Evolutionary conservation across 2,329 filamentous ascomycete genomes (phyloP), one percentile per base, ranked within the genome.

Genomic region (Fusarium newnesense): DNA sequence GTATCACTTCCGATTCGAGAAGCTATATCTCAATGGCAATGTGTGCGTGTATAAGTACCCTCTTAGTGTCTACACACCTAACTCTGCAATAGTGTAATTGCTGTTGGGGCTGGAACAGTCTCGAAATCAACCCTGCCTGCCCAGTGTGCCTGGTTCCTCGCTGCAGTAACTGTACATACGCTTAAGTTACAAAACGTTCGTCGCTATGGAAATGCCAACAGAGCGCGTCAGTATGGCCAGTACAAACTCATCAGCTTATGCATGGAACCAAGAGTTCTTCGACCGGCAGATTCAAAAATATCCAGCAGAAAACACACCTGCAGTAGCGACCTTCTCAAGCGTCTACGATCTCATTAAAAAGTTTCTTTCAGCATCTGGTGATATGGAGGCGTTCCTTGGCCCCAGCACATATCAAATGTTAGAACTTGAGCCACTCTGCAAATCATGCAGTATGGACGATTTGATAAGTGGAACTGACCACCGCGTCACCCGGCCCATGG

Each of bases 61-160:
- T 21, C 5, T 16, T 24, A 13, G 6, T 30, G 8, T 24, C 7
- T 4, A 10, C 15, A 1, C 21, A 0, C 0, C 26, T 32, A 3
- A 28, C 2, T 28, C 2, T 5, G 7, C 2, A 3, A 32, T 16
- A 60, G 61, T 64, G 61, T 59, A 32, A 64, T 15, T 64, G 61
- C 24, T 1, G 3, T 2, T 2, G 1, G 1, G 34, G 50, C 7
- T 63, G 60, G 60, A 8, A 3, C 0, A 32, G 19, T 34, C 4
- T 56, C 8, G 0, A 7, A n/a, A n/a, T n/a, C 1, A 0, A n/a
- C 5, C 0, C 16, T 5, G 0, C 0, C 9, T 58, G 54, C 16
- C 32, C 40, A 7, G 0, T 0, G 4, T 58, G 56, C 9, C 3
- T 2, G 4, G 0, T 5, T 5, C 19, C 1, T 18, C 60, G 52